Evolutionary conservation across 139 green algal species (phyloP).

Genomic region (Pseudopediastrum boryanum): DNA sequence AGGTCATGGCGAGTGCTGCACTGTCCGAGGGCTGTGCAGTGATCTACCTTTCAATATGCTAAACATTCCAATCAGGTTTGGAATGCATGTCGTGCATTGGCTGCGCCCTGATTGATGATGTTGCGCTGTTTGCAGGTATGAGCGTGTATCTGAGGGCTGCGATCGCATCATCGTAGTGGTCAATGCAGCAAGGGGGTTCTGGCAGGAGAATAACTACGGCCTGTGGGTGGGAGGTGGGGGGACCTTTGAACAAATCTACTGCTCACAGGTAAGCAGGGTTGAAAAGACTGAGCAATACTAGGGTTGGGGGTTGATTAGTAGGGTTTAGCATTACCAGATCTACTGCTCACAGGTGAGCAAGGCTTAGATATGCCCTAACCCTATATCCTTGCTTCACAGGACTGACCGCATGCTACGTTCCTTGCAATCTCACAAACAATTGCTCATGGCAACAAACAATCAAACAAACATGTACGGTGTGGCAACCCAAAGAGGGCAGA

Average conservation of each 20-base stretch:
- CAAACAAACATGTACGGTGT: no score
- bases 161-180: constrained; percentile 53
- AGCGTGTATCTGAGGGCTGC: constrained; percentile 43
- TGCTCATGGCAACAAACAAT: no score
- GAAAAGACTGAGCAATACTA: not conserved
- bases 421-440: not conserved
- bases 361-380: no score
- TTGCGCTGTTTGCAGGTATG: constrained; percentile 6
- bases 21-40: no score
- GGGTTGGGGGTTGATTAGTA: not conserved
- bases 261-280: constrained; percentile 38
- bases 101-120: not conserved
- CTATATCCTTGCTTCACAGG: no score
- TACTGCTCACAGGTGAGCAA: constrained; percentile 7
- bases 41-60: no score
- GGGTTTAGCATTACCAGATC: not conserved
- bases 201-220: constrained; percentile 49
- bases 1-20: no score
- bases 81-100: not conserved
- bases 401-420: not conserved
- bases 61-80: no score
- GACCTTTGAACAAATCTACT: constrained; percentile 48
- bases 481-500: no score
- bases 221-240: constrained; percentile 44
- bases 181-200: constrained; percentile 51